Base-by-base conservation (phyloP, 2,329 filamentous ascomycete species). In the Colletotrichum melonis region DNA sequence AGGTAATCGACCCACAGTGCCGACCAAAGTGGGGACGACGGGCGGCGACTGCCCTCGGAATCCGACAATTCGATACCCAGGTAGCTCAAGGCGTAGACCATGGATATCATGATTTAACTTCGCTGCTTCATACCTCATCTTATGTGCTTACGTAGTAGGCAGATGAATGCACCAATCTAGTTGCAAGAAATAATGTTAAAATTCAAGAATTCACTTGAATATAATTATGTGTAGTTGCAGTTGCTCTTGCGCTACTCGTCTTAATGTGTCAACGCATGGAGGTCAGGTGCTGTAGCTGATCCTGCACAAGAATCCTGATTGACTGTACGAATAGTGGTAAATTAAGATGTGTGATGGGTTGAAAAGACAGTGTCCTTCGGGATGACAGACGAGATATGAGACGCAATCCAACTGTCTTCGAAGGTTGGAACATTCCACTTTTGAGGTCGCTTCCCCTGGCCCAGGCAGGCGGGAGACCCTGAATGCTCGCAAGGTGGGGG, bases 401-500 rank as follows among this genome's bases (percentile, higher is more conserved):
- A 42, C 38, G 5, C 5, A 3, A 42, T 19, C 14, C 38, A 42
- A 42, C 14, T 42, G 38, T 42, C 38, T 19, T 19, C 38, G 38
- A 42, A 42, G 1, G 38, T 42, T 19, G 38, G 38, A 42, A 19
- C 38, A 2, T 4, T 42, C 38, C 16, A 35, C 11, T 35, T 32
- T 4, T 12, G 32, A 35, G 32, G 16, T 46, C 42, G 19, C 19
- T 9, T 38, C 9, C 16, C 28, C 19, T 6, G 42, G 42, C 42
- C 60, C 28, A 63, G 7, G 46, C 8, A 11, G 30, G 28, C 46
- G 46, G 46, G 30, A 55, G 46, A 63, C 62, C 62, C 62, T 54
- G 52, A 54, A 55, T n/a, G 42, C 42, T 49, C 42, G 30, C 7
- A 72, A 8, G 56, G 26, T 64, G 69, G 69, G 19, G 14, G 28